A percentile compares a stretch with the other conserved stretches of the same genome.
Conservation (phyloP, 306 rosid genomes). For the Vigna nakashimae region DNA sequence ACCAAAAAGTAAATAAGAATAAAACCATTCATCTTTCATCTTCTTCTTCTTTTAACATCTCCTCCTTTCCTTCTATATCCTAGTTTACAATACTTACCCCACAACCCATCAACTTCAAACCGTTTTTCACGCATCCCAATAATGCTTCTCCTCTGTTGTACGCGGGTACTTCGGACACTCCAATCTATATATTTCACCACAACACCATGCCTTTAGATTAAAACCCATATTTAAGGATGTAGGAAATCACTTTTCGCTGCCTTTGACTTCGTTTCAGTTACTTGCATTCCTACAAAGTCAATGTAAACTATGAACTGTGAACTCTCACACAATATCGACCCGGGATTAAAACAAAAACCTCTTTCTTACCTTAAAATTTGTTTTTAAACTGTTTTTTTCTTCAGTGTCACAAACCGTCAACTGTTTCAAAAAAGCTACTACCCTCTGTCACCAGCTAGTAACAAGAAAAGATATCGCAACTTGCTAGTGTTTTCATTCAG, state of each 20-base stretch:
- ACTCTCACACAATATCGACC: not conserved
- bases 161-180: no score
- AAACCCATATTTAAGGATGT: not conserved
- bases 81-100: not conserved
- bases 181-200: no score
- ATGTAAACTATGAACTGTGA: not conserved
- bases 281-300: not conserved
- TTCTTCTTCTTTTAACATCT: not conserved
- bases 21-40: no score
- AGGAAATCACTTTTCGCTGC: not conserved
- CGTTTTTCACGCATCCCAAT: conserved; percentile 29
- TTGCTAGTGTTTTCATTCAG: not conserved
- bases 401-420: not conserved
- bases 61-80: no score
- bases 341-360: not conserved
- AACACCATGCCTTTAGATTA: not conserved
- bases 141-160: conserved; percentile 18
- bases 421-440: not conserved
- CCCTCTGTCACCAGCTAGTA: not conserved
- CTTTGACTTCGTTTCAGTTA: not conserved
- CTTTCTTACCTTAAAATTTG: not conserved
- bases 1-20: conserved; percentile 4
- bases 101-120: not conserved
- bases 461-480: not conserved
- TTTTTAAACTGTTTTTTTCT: not conserved